phyloP scores from a whole-genome alignment of 2,329 filamentous ascomycete genomes.

The Colletotrichum navitas region DNA sequence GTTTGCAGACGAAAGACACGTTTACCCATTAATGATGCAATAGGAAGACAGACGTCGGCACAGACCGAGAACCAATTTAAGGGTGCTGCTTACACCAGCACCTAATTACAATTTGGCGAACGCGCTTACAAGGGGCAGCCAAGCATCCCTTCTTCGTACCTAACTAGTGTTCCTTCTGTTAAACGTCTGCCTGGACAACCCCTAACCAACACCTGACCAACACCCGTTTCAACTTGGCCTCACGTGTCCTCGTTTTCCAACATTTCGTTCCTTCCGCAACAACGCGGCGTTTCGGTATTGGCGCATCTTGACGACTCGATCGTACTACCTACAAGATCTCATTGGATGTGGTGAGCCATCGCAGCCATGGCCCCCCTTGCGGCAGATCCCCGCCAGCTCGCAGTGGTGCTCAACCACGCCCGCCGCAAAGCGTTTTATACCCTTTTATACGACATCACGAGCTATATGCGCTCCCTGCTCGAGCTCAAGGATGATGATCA shows the following conservation, averaged over 20 bases:
- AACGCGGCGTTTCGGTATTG: neutral
- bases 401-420: slow-evolving; percentile 66
- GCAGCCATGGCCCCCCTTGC: slow-evolving; percentile 66
- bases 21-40: slow-evolving; percentile 22
- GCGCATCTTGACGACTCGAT: neutral
- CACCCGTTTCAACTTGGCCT: neutral
- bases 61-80: neutral
- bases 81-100: slow-evolving; percentile 2
- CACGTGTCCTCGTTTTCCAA: slow-evolving; percentile 4
- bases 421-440: slow-evolving; percentile 64
- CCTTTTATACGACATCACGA: slow-evolving; percentile 65
- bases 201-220: slow-evolving; percentile 7
- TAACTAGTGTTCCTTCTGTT: slow-evolving; percentile 11
- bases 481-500: slow-evolving; percentile 51
- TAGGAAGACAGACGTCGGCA: slow-evolving; percentile 11
- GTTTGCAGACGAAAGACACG: slow-evolving; percentile 4
- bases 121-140: slow-evolving; percentile 4
- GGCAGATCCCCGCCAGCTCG: slow-evolving; percentile 66
- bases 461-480: slow-evolving; percentile 66
- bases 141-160: neutral
- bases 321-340: neutral
- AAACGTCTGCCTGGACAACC: slow-evolving; percentile 30
- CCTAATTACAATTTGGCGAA: neutral
- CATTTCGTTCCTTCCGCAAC: neutral
- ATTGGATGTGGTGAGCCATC: slow-evolving; percentile 23